phyloP scores from a whole-genome alignment of 352 stramenopile genomes.

The Globisporangium middletonii region DNA sequence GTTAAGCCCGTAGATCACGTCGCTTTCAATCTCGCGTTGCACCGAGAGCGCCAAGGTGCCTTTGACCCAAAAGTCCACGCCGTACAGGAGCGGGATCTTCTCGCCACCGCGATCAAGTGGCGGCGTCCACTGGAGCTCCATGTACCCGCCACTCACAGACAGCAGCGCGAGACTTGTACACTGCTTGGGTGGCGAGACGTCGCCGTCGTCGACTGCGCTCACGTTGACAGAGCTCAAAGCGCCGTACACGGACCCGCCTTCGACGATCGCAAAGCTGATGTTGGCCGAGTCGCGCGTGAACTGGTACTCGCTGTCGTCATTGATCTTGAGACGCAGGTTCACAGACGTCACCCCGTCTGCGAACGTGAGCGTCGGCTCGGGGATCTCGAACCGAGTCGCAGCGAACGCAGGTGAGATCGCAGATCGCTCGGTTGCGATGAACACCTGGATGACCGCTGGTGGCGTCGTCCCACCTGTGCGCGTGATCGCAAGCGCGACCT shows the following conservation, averaged over 20 bases:
- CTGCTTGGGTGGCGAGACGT: conserved; percentile 42
- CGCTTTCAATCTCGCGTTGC: conserved; percentile 3
- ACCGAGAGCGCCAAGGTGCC: conserved; percentile 9
- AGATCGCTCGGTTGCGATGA: conserved; percentile 12
- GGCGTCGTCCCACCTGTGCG: conserved; percentile 24
- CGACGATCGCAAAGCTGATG: conserved; percentile 33
- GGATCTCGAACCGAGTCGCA: conserved; percentile 24
- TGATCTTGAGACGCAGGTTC: conserved; percentile 22
- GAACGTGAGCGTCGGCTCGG: conserved; percentile 27
- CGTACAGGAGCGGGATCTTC: conserved; percentile 22
- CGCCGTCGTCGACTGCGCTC: conserved; percentile 42
- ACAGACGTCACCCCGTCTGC: conserved; percentile 16
- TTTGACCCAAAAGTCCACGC: conserved; percentile 17
- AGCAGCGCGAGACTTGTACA: conserved; percentile 23
- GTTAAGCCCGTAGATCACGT: conserved; percentile 32
- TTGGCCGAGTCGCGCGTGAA: conserved; percentile 28
- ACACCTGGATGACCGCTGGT: conserved; percentile 20
- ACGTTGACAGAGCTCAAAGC: conserved; percentile 16
- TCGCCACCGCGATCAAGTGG: conserved; percentile 31
- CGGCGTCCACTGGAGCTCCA: conserved; percentile 35
- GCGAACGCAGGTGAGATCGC: conserved; percentile 4
- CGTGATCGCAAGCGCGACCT: conserved; percentile 19
- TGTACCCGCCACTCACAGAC: conserved; percentile 27
- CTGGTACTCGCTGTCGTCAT: conserved; percentile 37
- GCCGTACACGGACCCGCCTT: conserved; percentile 27